These are phyloP conservation scores for Annulohypoxylon bovei DNA, from an alignment of 495 filamentous ascomycete genomes.

Conservation along the genomic window DNA sequence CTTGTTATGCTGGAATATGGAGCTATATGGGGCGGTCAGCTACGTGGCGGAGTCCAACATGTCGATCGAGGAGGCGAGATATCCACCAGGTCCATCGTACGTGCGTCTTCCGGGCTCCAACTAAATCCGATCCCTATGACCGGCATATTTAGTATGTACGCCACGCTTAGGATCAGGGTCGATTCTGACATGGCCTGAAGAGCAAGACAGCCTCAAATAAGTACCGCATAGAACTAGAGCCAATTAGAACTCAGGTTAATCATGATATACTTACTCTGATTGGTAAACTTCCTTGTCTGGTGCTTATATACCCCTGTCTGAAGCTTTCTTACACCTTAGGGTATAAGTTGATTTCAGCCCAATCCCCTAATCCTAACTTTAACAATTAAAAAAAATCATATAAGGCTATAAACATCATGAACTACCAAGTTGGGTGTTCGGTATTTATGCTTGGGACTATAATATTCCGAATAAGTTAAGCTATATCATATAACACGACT, in stretches of 20 bases:
- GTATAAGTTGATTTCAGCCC: background rate
- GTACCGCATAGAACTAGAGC: background rate
- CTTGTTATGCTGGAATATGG: background rate
- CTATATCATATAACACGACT: too few relatives aligned
- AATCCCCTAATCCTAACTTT: background rate
- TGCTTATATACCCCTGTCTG: background rate
- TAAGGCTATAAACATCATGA: background rate
- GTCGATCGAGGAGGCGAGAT: conserved; percentile 3
- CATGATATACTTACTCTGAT: background rate
- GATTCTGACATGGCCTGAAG: background rate
- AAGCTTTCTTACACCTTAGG: background rate
- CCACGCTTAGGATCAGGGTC: background rate
- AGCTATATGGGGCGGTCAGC: background rate
- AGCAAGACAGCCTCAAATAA: background rate
- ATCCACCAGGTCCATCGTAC: background rate
- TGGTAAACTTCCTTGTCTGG: background rate
- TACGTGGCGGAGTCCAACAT: conserved; percentile 3
- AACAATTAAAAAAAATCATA: background rate
- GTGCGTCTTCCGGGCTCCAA: background rate
- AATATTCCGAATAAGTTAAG: too few relatives aligned
- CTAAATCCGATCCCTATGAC: conserved; percentile 4
- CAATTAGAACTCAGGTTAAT: background rate
- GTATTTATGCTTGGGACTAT: too few relatives aligned
- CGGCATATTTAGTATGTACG: background rate
- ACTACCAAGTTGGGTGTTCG: too few relatives aligned